Evolutionary conservation across 768 basidiomycete species (phyloP).

Genomic region (Lactarius sanguifluus): DNA sequence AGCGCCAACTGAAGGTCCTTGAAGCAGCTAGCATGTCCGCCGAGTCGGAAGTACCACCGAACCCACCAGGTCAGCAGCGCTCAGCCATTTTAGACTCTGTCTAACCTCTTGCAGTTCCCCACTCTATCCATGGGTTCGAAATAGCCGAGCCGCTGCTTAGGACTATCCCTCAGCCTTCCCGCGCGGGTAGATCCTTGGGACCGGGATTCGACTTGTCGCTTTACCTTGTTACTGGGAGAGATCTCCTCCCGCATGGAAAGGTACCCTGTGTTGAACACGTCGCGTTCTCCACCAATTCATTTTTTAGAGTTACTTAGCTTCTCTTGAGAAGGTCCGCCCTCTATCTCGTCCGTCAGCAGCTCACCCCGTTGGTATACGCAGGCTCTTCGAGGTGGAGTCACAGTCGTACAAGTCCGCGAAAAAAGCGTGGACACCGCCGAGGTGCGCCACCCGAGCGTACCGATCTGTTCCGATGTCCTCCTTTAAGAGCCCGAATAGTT

Average conservation of each 20-base stretch:
- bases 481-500: slow-evolving; percentile 50
- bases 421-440: slow-evolving; percentile 80
- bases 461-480: neutral
- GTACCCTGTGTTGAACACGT: slow-evolving; percentile 38
- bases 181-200: slow-evolving; percentile 4
- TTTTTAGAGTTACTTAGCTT: slow-evolving; percentile 17
- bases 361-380: slow-evolving; percentile 33
- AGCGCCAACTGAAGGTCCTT: too few relatives aligned
- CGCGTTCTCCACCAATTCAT: slow-evolving; percentile 3
- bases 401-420: slow-evolving; percentile 87
- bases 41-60: neutral
- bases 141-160: neutral
- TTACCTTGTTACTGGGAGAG: slow-evolving; percentile 86
- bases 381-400: slow-evolving; percentile 86
- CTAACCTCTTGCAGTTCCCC: neutral
- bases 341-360: neutral
- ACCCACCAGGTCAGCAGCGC: neutral
- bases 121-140: neutral
- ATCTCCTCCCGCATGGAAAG: slow-evolving; percentile 73
- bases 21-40: neutral
- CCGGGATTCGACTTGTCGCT: slow-evolving; percentile 60
- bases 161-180: neutral
- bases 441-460: slow-evolving; percentile 43
- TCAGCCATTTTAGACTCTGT: neutral
- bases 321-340: slow-evolving; percentile 22